Base-by-base conservation (phyloP, 352 stramenopile genomes). In the Phytophthora palmivora region DNA sequence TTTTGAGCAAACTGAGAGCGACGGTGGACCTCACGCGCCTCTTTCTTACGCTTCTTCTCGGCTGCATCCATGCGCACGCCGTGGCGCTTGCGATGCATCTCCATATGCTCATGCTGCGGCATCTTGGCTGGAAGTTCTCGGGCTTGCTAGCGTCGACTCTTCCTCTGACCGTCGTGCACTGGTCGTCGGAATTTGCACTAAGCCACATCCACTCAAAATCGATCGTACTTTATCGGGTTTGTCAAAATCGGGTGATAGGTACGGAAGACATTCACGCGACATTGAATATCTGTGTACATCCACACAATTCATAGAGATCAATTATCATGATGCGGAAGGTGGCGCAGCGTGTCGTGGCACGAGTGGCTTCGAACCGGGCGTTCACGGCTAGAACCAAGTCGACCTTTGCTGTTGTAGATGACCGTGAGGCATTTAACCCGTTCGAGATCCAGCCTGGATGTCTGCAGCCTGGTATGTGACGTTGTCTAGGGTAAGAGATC, bases 21-120 rank as follows among this genome's bases (percentile, higher is more conserved):
- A 34, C 97, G 95, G 74, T 99, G 98, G 22, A 96, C 97, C 67
- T 98, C 90, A 78, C 98, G 95, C 44, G 98, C 98, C 74, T 99
- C 97, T 83, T 98, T 98, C 83, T 99, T 99, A 52, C 98, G 94
- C 73, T 95, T 95, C 60, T 96, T 92, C 78, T 99, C 98, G 43
- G 89, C 88, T 39, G 95, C 79, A 72, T 99, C 97, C 77, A 99
- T 94, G 34, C 98, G 97, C 76, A 98, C 95, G 74, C 98, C 98
- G 83, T 99, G 94, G 72, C 98, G 95, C 88, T 99, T 99, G 72
- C 96, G 94, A 76, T 99, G 95, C 74, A 98, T 96, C 89, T 99
- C 98, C 95, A 99, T 99, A 74, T 99, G 97, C 84, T 99, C 98
- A 88, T 99, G 96, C 80, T 98, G 96, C 66, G 96, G 96, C 96